A percentile compares a stretch with the other conserved stretches of the same genome.
Evolutionary conservation across 1,139 yeast species (phyloP).

Genomic region (Eremothecium sinecaudum): DNA sequence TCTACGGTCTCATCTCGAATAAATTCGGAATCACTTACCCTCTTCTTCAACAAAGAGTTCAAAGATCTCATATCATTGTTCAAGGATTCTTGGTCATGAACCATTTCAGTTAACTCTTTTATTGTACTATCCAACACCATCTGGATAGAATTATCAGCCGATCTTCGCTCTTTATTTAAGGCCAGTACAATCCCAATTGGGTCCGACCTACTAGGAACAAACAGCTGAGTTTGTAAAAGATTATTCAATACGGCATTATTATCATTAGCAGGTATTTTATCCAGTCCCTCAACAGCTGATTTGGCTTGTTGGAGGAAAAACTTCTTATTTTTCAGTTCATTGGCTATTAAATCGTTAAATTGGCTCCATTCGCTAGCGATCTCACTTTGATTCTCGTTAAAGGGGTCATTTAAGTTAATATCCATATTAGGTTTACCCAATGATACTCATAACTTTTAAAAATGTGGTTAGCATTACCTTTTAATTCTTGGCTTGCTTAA

Average conservation of each 20-base stretch:
- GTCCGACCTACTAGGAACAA: conserved; percentile 27
- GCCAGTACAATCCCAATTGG: conserved; percentile 26
- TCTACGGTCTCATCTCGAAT: conserved; percentile 6
- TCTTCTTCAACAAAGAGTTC: conserved; percentile 4
- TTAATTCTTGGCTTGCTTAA: too few species aligned
- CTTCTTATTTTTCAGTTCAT: conserved; percentile 23
- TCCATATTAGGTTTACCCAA: too few species aligned
- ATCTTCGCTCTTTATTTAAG: conserved; percentile 12
- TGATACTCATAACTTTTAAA: too few species aligned
- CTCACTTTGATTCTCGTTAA: conserved; percentile 1
- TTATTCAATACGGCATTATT: conserved; percentile 15
- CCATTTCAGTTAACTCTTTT: conserved; percentile 10
- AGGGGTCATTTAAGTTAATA: too few species aligned
- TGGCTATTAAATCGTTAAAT: conserved; percentile 18
- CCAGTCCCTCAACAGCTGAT: conserved; percentile 14
- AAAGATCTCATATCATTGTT: conserved; percentile 12
- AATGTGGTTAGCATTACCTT: too few species aligned
- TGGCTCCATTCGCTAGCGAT: conserved; percentile 9
- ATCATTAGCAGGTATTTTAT: conserved; percentile 4
- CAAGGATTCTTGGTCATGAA: conserved; percentile 13
- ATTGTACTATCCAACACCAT: conserved; percentile 10
- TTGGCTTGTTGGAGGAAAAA: conserved; percentile 22
- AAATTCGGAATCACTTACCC: conserved; percentile 6
- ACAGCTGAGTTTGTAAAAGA: conserved; percentile 22
- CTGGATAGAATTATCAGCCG: conserved; percentile 13